Percentiles rank a stretch among this genome's conserved stretches.
Conservation (phyloP, 257 asterid genomes). For the Ehretia macrophylla region DNA sequence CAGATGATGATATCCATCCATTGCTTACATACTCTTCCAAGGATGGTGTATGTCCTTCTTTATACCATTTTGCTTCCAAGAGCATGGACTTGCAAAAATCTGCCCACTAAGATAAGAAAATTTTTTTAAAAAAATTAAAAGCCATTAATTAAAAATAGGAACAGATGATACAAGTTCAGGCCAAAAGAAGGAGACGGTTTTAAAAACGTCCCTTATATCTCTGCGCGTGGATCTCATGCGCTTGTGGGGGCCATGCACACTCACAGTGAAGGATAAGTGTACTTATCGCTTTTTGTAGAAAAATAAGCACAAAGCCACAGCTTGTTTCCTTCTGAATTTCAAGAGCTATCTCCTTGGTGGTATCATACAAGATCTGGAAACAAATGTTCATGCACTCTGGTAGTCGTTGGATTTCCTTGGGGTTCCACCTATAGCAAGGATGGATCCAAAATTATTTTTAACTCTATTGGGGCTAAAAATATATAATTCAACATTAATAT, state of each 20-base stretch:
- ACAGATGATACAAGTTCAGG: too few relatives aligned
- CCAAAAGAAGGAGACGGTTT: too few relatives aligned
- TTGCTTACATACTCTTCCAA: slow-evolving; percentile 44
- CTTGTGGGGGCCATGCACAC: too few relatives aligned
- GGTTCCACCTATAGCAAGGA: slow-evolving; percentile 47
- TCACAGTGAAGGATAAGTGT: background rate
- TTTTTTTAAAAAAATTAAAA: too few relatives aligned
- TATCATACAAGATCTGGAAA: slow-evolving; percentile 34
- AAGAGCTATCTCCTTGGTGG: slow-evolving; percentile 33
- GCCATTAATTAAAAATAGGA: background rate
- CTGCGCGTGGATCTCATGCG: background rate
- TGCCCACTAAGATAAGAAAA: slow-evolving; percentile 35
- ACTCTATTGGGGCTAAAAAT: too few relatives aligned
- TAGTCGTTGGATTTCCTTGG: slow-evolving; percentile 32
- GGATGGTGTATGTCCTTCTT: slow-evolving; percentile 39
- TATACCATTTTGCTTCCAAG: slow-evolving; percentile 56
- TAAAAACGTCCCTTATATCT: too few relatives aligned
- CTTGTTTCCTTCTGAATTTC: slow-evolving; percentile 39
- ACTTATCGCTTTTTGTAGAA: slow-evolving; percentile 41
- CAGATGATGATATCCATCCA: slow-evolving; percentile 46
- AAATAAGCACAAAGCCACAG: slow-evolving; percentile 37
- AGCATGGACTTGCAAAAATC: slow-evolving; percentile 51
- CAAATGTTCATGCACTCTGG: slow-evolving; percentile 46
- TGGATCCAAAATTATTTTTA: too few relatives aligned
- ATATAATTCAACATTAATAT: too few relatives aligned